phyloP scores from a whole-genome alignment of 805 yeast species.

The Candida endomychidarum region DNA sequence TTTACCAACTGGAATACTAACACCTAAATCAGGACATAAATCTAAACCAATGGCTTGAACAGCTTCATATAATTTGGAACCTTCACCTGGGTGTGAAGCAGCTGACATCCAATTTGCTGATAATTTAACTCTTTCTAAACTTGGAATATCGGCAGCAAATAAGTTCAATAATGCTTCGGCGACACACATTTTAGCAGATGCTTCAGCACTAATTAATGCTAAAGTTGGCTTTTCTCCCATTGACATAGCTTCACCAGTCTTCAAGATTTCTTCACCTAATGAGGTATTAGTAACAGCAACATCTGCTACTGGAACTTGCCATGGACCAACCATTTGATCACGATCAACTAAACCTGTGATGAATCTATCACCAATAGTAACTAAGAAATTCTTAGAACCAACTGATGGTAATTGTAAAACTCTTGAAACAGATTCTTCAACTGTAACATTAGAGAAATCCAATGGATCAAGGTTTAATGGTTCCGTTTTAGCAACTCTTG shows the following conservation, averaged over 20 bases:
- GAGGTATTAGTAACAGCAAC: constrained; percentile 95
- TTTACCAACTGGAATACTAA: constrained; percentile 96
- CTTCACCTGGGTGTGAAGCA: constrained; percentile 93
- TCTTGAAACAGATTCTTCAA: constrained; percentile 71
- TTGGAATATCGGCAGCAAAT: constrained; percentile 83
- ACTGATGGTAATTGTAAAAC: constrained; percentile 90
- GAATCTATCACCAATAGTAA: constrained; percentile 98
- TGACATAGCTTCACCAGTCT: constrained; percentile 96
- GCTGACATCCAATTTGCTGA: constrained; percentile 99
- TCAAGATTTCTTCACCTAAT: constrained; percentile 65
- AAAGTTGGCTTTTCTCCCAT: constrained; percentile 95
- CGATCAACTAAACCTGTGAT: constrained; percentile 96
- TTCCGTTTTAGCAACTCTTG: constrained; percentile 67
- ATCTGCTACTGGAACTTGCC: constrained; percentile 99
- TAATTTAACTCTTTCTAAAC: constrained; percentile 71
- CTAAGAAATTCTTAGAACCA: constrained; percentile 89
- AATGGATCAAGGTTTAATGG: constrained; percentile 50
- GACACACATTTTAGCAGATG: constrained; percentile 92
- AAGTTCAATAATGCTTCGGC: constrained; percentile 91
- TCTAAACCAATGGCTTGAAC: constrained; percentile 95
- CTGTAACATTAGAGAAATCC: constrained; percentile 29
- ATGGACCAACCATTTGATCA: constrained; percentile 98
- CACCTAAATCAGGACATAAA: constrained; percentile 88
- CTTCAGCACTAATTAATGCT: constrained; percentile 84
- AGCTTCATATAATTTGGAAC: constrained; percentile 91